Percentiles rank a stretch among this genome's conserved stretches.
phyloP scores from a whole-genome alignment of 2,329 filamentous ascomycete genomes.

The Teratosphaeriaceae sp. region DNA sequence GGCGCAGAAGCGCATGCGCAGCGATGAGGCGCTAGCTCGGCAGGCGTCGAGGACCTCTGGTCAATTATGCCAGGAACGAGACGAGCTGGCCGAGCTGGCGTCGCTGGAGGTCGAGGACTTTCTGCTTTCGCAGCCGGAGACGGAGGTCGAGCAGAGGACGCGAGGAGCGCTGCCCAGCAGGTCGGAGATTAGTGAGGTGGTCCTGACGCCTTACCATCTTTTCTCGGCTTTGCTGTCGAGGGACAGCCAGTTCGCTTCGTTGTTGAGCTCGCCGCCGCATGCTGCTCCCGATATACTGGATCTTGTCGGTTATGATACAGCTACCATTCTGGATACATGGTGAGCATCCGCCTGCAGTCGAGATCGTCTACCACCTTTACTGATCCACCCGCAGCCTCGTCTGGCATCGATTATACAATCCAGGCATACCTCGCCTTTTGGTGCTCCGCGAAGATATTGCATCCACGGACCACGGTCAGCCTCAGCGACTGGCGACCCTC shows the following conservation, averaged over 20 bases:
- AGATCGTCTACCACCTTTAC: not conserved
- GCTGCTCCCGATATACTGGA: not conserved
- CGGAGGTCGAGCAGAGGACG: not conserved
- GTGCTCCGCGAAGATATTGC: not conserved
- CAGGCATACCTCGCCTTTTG: not conserved
- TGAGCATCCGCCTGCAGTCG: not conserved
- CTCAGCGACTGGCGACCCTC: not conserved
- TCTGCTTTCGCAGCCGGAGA: not conserved
- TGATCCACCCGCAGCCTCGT: not conserved
- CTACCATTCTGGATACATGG: not conserved
- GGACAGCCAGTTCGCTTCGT: not conserved
- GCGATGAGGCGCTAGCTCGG: not conserved
- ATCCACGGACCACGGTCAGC: not conserved
- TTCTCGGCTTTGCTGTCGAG: not conserved
- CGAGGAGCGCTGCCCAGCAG: not conserved
- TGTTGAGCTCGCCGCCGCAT: not conserved
- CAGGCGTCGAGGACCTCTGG: not conserved
- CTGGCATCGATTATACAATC: not conserved
- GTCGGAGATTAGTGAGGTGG: not conserved
- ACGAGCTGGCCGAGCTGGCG: not conserved
- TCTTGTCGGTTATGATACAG: not conserved
- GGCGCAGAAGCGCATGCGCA: not conserved
- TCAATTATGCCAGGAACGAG: not conserved
- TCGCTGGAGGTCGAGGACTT: not conserved
- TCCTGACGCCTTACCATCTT: not conserved